These are phyloP conservation scores for Fusarium verrucosum DNA, from an alignment of 2,329 filamentous ascomycete species.

Conservation along the genomic window DNA sequence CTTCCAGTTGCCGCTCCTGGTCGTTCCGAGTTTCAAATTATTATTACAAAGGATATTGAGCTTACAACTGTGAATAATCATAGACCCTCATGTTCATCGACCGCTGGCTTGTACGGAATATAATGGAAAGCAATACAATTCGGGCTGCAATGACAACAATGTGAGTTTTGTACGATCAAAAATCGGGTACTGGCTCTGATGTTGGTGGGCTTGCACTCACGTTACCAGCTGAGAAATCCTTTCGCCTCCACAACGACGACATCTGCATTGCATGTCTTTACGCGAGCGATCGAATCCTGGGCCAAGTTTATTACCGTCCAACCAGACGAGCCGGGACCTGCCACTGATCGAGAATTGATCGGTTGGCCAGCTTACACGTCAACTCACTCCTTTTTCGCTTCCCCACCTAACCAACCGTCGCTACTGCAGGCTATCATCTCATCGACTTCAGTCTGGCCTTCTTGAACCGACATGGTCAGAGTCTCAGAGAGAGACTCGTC, in stretches of 20 bases:
- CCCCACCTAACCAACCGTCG: constrained; percentile 8
- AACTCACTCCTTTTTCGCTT: constrained; percentile 10
- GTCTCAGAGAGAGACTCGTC: constrained; percentile 28
- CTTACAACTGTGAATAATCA: constrained; percentile 7
- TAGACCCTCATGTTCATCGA: constrained; percentile 13
- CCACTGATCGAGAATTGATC: constrained; percentile 23
- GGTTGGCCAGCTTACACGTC: constrained; percentile 31
- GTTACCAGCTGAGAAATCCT: constrained; percentile 25
- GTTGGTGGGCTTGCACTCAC: constrained; percentile 12
- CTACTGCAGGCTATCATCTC: constrained; percentile 15
- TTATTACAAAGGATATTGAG: constrained; percentile 4
- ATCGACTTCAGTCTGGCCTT: not conserved
- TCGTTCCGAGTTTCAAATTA: constrained; percentile 21
- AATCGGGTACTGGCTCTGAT: not conserved
- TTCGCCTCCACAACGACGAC: constrained; percentile 12
- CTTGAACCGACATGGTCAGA: constrained; percentile 23
- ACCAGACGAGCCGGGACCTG: constrained; percentile 6
- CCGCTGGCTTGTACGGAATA: not conserved
- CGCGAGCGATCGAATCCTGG: constrained; percentile 25
- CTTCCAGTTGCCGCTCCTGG: constrained; percentile 23
- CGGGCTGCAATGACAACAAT: not conserved
- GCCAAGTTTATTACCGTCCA: constrained; percentile 5
- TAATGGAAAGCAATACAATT: too few species aligned
- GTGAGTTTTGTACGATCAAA: not conserved
- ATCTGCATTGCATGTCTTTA: constrained; percentile 18